phyloP scores from a whole-genome alignment of 169 alveolate species.

The Eimeria praecox region DNA sequence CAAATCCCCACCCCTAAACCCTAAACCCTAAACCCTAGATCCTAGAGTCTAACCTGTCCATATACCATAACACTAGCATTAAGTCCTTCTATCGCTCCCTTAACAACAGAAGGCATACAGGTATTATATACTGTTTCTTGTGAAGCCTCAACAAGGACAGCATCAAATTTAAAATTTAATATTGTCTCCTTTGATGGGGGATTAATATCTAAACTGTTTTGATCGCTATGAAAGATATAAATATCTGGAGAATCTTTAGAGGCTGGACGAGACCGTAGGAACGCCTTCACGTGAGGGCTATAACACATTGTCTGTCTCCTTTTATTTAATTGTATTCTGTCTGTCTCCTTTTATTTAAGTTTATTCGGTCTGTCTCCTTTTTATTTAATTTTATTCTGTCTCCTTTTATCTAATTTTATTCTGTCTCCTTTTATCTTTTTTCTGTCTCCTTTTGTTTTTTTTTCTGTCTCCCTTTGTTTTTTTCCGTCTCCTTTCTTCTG shows the following conservation, averaged over 20 bases:
- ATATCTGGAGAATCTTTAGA: slow-evolving; percentile 89
- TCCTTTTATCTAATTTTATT: neutral
- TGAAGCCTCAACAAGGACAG: slow-evolving; percentile 90
- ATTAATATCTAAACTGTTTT: slow-evolving; percentile 88
- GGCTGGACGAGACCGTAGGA: slow-evolving; percentile 94
- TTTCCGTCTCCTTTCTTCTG: neutral
- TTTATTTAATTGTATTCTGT: too few species aligned
- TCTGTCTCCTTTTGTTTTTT: neutral
- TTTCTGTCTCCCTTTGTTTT: neutral
- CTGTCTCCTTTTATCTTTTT: neutral
- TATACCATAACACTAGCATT: slow-evolving; percentile 94
- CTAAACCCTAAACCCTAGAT: neutral
- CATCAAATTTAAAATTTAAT: slow-evolving; percentile 91
- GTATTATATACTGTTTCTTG: slow-evolving; percentile 92
- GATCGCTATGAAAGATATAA: slow-evolving; percentile 87
- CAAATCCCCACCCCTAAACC: neutral
- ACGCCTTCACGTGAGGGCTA: slow-evolving; percentile 89
- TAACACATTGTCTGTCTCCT: neutral
- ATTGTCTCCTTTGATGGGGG: slow-evolving; percentile 71
- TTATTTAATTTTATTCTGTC: neutral
- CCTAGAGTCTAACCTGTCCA: slow-evolving; percentile 93
- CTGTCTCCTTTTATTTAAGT: too few species aligned
- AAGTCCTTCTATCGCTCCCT: slow-evolving; percentile 93
- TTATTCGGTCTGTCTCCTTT: too few species aligned
- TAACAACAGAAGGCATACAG: slow-evolving; percentile 89